Evolutionary conservation across 139 green algal genomes (phyloP).

Genomic region (Micromonas pusilla): DNA sequence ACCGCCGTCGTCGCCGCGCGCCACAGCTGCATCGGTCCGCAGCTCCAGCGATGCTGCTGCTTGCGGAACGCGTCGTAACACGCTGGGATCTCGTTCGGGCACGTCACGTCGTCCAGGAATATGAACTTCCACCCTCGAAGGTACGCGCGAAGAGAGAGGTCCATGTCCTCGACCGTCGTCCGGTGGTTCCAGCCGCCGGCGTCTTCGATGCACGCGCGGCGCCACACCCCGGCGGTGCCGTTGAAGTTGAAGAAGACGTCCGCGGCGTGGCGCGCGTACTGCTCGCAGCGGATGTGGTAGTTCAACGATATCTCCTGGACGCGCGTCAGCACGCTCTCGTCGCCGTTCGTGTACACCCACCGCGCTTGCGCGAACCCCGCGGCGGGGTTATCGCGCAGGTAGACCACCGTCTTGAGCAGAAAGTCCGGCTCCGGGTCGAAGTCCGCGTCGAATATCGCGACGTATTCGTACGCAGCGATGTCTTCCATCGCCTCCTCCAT

Average conservation of each 20-base stretch:
- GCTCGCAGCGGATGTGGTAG: conserved; percentile 80
- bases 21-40: conserved; percentile 74
- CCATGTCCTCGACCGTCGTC: conserved; percentile 93
- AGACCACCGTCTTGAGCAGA: conserved; percentile 48
- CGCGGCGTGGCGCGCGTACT: conserved; percentile 59
- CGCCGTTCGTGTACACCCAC: conserved; percentile 62
- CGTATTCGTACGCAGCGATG: conserved; percentile 51
- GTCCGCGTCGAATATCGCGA: conserved; percentile 83
- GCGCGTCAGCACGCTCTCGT: conserved; percentile 72
- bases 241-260: conserved; percentile 89
- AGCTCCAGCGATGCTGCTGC: conserved; percentile 92
- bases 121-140: conserved; percentile 76
- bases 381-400: conserved; percentile 37
- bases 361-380: conserved; percentile 68
- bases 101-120: conserved; percentile 74
- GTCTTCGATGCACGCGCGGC: conserved; percentile 66
- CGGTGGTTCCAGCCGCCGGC: conserved; percentile 83
- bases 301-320: conserved; percentile 69
- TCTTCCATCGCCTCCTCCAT: conserved; percentile 47
- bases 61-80: conserved; percentile 90
- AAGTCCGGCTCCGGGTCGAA: conserved; percentile 77
- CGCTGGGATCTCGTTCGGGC: conserved; percentile 78
- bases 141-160: conserved; percentile 72
- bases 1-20: conserved; percentile 47
- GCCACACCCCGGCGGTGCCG: conserved; percentile 69